Evolutionary conservation across 2,329 filamentous ascomycete species (phyloP).

Genomic region (Hymenoscyphus linearis): DNA sequence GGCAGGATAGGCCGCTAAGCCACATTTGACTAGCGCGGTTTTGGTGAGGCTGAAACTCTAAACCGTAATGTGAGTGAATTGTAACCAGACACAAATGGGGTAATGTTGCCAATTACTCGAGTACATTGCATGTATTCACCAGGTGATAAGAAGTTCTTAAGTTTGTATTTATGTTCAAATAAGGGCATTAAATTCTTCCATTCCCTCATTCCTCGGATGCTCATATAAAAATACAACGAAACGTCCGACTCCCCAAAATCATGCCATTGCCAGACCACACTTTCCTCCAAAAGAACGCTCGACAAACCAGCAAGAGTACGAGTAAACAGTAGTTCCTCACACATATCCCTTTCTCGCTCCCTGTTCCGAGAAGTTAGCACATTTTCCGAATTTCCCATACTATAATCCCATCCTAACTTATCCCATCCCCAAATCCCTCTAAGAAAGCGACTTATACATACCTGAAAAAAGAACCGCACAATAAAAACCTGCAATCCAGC

Average conservation of each 20-base stretch:
- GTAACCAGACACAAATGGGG: neutral
- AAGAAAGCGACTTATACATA: conserved; percentile 30
- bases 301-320: neutral
- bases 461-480: conserved; percentile 98
- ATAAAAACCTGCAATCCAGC: conserved; percentile 94
- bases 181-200: conserved; percentile 8
- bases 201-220: conserved; percentile 10
- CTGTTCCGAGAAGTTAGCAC: conserved; percentile 32
- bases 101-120: neutral
- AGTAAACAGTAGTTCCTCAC: conserved; percentile 35
- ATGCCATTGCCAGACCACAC: conserved; percentile 6
- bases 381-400: conserved; percentile 16
- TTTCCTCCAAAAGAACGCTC: conserved; percentile 5
- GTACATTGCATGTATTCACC: neutral
- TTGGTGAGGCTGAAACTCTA: neutral
- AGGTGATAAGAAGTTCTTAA: neutral
- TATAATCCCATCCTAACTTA: neutral
- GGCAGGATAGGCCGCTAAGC: conserved; percentile 8
- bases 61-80: neutral
- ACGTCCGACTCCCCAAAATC: conserved; percentile 18
- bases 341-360: conserved; percentile 66
- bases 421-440: too few relatives aligned
- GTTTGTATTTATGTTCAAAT: neutral
- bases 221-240: conserved; percentile 21
- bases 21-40: conserved; percentile 10